Evolutionary conservation across 208 protist species (phyloP).

Genomic region (Acanthamoeba healyi): DNA sequence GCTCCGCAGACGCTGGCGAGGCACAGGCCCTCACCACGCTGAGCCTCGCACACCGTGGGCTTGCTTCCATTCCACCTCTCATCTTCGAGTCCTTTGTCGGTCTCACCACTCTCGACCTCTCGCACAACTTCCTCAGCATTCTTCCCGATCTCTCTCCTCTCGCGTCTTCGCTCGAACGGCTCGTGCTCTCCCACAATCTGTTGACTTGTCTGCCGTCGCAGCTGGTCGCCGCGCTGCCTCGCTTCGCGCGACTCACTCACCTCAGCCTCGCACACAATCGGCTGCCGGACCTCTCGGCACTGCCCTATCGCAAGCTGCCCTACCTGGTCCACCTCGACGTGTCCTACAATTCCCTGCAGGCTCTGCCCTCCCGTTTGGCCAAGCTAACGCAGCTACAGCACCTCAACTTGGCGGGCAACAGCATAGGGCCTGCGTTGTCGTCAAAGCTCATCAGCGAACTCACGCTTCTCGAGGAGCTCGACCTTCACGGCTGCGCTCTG

Average conservation of each 20-base stretch:
- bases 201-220: background rate
- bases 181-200: conserved; percentile 32
- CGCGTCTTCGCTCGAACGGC: background rate
- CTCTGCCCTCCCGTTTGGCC: background rate
- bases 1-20: background rate
- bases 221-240: background rate
- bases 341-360: background rate
- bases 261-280: conserved; percentile 48
- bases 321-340: background rate
- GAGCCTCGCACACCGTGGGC: background rate
- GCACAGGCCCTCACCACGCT: background rate
- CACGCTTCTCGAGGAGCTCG: background rate
- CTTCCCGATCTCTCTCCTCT: background rate
- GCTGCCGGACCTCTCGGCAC: background rate
- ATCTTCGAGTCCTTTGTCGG: background rate
- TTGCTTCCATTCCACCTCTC: background rate
- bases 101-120: background rate
- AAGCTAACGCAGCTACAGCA: background rate
- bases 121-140: conserved; percentile 24
- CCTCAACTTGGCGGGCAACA: conserved; percentile 17
- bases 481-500: background rate
- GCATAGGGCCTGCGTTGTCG: background rate
- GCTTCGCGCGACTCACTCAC: background rate
- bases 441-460: background rate
- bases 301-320: background rate